Evolutionary conservation across 2,329 filamentous ascomycete species (phyloP), one percentile per base, ranked within the genome.

Genomic region (Neophaeococcomyces aloes): DNA sequence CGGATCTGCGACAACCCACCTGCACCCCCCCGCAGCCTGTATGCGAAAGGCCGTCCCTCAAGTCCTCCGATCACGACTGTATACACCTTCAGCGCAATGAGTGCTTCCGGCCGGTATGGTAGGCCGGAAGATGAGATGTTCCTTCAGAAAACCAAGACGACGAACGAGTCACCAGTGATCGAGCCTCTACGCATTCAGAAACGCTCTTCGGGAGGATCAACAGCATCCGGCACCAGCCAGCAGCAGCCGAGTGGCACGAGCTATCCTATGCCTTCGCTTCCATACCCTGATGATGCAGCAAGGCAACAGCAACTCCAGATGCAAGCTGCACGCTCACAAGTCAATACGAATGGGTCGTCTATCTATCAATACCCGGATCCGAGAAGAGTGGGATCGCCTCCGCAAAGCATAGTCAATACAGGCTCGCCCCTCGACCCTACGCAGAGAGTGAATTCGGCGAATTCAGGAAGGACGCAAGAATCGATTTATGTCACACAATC

Each of bases 161-260:
- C 65, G 35, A 79, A 86, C 56, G 86, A 84, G 56, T 84, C 86
- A 46, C 85, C 83, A 14, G 49, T 55, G 19, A 76, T 94, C 54
- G 84, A 84, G 57, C 87, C 87, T 48, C 65, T 94, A 64, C 78
- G 86, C 58, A 93, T 94, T 61, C 81, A 81, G 68, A 93, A 93
- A 64, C 78, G 81, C 55, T 50, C 47, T n/a, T 83, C 79, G 46
- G 75, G 80, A 25, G 71, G 71, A 41, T 77, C 77, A 43, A 59
- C 63, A 17, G 48, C 51, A 29, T 61, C 61, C 21, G 57, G 59
- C 7, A 54, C 57, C 15, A 60, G 61, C 57, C 53, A 64, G 46
- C 65, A 64, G 36, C 56, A 56, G 57, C 61, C 58, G 56, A 64
- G 71, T 7, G 79, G 86, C 59, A 73, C 76, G 38, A 65, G 81